Evolutionary conservation across 129 eudicot genomes (phyloP).

Genomic region (Solidago caesia): DNA sequence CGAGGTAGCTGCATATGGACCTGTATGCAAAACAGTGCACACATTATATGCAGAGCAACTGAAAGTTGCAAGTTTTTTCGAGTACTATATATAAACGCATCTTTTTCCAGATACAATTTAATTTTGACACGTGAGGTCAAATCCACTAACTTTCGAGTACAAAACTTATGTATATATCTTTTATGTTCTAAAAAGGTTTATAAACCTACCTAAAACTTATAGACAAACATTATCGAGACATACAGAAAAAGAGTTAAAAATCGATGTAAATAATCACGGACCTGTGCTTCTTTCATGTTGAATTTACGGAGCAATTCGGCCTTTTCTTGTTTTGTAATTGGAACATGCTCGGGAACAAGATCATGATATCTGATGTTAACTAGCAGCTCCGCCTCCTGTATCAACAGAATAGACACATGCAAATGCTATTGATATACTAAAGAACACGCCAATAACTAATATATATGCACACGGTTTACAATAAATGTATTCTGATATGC

Average conservation of each 20-base stretch:
- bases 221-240: background rate
- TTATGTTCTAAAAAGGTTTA: background rate
- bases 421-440: background rate
- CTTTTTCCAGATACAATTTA: background rate
- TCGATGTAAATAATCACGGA: slow-evolving; percentile 3
- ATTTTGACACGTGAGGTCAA: background rate
- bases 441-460: background rate
- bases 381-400: slow-evolving; percentile 39
- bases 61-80: background rate
- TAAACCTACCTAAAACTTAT: background rate
- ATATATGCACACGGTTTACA: background rate
- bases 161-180: background rate
- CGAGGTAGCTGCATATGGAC: slow-evolving; percentile 37
- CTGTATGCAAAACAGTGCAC: slow-evolving; percentile 16
- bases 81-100: background rate
- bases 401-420: background rate
- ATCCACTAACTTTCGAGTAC: background rate
- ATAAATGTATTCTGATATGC: background rate
- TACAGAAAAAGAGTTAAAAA: background rate
- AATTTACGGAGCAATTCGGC: slow-evolving; percentile 28
- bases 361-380: slow-evolving; percentile 39
- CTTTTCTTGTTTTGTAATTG: slow-evolving; percentile 36
- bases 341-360: slow-evolving; percentile 42
- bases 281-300: slow-evolving; percentile 39
- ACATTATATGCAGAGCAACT: background rate